These are phyloP conservation scores for Pugionium dolabratum DNA, from an alignment of 345 rosid species.

Conservation along the genomic window DNA sequence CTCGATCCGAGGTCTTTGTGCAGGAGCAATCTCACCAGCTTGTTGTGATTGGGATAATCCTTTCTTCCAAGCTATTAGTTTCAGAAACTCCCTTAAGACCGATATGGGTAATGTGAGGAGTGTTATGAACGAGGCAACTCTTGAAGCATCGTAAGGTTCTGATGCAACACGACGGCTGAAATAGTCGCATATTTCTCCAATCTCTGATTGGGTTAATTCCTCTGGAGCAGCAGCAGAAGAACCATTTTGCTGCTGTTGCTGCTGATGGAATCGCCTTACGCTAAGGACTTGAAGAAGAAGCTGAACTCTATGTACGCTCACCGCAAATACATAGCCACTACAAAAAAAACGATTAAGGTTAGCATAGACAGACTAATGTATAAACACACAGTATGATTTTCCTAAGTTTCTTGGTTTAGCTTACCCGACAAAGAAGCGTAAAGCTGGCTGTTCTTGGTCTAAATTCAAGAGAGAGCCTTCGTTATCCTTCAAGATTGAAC, in stretches of 20 bases:
- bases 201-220: conserved; percentile 83
- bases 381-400: background rate
- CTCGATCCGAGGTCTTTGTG: conserved; percentile 90
- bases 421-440: conserved; percentile 99
- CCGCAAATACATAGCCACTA: conserved; percentile 98
- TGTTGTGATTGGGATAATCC: conserved; percentile 81
- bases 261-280: conserved; percentile 92
- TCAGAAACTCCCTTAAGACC: conserved; percentile 87
- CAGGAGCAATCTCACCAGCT: conserved; percentile 78
- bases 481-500: conserved; percentile 87
- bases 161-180: conserved; percentile 98
- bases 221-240: conserved; percentile 70
- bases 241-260: conserved; percentile 75
- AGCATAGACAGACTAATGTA: conserved; percentile 19
- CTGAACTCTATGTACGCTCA: conserved; percentile 96
- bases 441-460: conserved; percentile 98
- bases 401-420: conserved; percentile 34
- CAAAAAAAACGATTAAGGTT: conserved; percentile 21
- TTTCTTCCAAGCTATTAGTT: conserved; percentile 96
- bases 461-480: conserved; percentile 95
- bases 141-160: conserved; percentile 97
- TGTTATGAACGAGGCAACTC: conserved; percentile 97
- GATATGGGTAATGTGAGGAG: conserved; percentile 96
- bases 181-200: conserved; percentile 93
- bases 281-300: conserved; percentile 98